These are phyloP conservation scores for Digitaria exilis DNA, from an alignment of 202 grass and related monocot species.

Conservation along the genomic window DNA sequence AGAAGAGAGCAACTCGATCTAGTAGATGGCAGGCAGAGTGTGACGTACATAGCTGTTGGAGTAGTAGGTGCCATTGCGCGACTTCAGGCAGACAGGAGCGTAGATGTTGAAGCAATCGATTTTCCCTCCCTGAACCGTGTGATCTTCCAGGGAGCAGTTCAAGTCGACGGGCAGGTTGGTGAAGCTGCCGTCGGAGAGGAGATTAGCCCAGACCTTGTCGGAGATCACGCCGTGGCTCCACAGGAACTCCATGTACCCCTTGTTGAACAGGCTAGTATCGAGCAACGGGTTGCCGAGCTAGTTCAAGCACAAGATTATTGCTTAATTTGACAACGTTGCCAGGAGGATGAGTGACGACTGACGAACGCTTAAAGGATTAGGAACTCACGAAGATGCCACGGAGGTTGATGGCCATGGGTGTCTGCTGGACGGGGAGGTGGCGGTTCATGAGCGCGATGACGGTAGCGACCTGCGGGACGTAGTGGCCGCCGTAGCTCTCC, in stretches of 20 bases:
- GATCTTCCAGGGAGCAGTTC: constrained; percentile 4
- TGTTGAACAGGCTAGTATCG: constrained; percentile 36
- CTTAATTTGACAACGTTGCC: background rate
- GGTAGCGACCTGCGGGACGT: constrained; percentile 61
- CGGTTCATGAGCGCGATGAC: constrained; percentile 40
- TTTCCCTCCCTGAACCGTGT: background rate
- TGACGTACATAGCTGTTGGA: constrained; percentile 30
- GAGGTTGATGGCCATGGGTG: constrained; percentile 59
- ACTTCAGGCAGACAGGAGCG: constrained; percentile 52
- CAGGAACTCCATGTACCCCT: constrained; percentile 43
- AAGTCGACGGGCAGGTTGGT: background rate
- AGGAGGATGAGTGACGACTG: background rate
- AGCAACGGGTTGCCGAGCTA: constrained; percentile 63
- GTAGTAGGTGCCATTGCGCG: background rate
- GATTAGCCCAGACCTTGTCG: constrained; percentile 41
- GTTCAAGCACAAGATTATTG: background rate
- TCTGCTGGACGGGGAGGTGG: background rate
- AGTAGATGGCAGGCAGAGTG: background rate
- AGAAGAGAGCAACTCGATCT: background rate
- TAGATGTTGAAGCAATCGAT: constrained; percentile 56
- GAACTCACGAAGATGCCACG: constrained; percentile 52
- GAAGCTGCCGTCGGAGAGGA: constrained; percentile 50
- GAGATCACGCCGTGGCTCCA: constrained; percentile 65
- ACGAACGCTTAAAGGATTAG: background rate
- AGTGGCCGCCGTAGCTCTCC: constrained; percentile 84